Percentiles rank a stretch among this genome's conserved stretches.
phyloP scores from a whole-genome alignment of 2,329 filamentous ascomycete species.

The Claviceps arundinis region DNA sequence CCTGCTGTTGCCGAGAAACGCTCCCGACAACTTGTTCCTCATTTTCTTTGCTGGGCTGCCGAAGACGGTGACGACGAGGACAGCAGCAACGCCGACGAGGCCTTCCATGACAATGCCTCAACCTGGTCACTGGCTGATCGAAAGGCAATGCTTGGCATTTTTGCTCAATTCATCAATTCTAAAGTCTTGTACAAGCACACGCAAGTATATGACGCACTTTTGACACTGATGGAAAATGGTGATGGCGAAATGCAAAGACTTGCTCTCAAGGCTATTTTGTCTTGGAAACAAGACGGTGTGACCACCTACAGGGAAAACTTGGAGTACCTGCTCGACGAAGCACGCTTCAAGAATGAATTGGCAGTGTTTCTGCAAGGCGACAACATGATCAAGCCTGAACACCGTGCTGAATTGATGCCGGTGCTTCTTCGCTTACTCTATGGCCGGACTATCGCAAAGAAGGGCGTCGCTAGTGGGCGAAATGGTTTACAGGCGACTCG shows the following conservation, averaged over 20 bases:
- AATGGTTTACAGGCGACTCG: conserved; percentile 72
- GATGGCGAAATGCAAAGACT: conserved; percentile 81
- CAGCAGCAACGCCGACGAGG: conserved; percentile 25
- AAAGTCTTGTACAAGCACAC: conserved; percentile 65
- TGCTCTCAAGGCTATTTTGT: conserved; percentile 69
- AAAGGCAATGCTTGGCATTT: conserved; percentile 67
- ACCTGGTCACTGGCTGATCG: conserved; percentile 68
- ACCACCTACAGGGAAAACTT: conserved; percentile 73
- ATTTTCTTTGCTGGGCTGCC: conserved; percentile 70
- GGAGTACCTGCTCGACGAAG: conserved; percentile 77
- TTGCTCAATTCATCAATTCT: conserved; percentile 77
- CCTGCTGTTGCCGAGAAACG: conserved; percentile 73
- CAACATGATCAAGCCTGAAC: conserved; percentile 57
- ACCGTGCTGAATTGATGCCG: conserved; percentile 65
- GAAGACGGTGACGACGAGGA: conserved; percentile 29
- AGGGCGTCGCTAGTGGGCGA: conserved; percentile 61
- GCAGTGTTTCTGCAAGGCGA: conserved; percentile 72
- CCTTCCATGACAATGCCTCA: conserved; percentile 18
- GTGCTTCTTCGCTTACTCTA: conserved; percentile 80
- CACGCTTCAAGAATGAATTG: conserved; percentile 87
- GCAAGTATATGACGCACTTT: conserved; percentile 62
- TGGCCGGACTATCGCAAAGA: conserved; percentile 74
- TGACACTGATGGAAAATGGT: conserved; percentile 71
- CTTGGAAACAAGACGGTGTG: conserved; percentile 75
- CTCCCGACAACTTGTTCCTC: conserved; percentile 72